Conservation (phyloP, 805 yeast species). For the Kurtzmaniella cleridarum region DNA sequence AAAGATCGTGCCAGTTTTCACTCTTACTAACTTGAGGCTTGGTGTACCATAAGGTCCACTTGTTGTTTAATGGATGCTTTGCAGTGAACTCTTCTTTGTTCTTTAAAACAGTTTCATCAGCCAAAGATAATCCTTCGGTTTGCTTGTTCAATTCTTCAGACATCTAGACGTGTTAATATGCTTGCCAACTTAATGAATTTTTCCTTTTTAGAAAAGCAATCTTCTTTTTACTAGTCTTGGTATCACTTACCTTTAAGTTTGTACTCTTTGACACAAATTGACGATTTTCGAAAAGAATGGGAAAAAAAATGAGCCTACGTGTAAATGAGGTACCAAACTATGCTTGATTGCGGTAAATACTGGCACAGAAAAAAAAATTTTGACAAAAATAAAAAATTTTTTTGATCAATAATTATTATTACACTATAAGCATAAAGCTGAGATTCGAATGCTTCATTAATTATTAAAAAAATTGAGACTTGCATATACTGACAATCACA, state of each 20-base stretch:
- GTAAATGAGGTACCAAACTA: not conserved
- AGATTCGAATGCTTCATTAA: too few species aligned
- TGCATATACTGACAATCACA: too few species aligned
- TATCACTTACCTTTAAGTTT: slow-evolving; percentile 1
- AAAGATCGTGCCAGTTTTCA: slow-evolving; percentile 88
- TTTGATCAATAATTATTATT: too few species aligned
- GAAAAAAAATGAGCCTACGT: slow-evolving; percentile 1
- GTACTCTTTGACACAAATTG: slow-evolving; percentile 3
- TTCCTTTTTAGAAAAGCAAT: not conserved
- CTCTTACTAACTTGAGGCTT: slow-evolving; percentile 76
- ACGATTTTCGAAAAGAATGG: slow-evolving; percentile 1
- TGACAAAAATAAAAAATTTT: too few species aligned
- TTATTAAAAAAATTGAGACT: too few species aligned
- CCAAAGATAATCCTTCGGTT: slow-evolving; percentile 41
- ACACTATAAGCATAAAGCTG: too few species aligned
- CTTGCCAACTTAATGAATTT: not conserved
- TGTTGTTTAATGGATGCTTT: slow-evolving; percentile 83
- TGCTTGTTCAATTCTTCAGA: slow-evolving; percentile 41
- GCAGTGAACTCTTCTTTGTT: slow-evolving; percentile 61
- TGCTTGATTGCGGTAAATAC: too few species aligned
- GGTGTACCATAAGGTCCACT: slow-evolving; percentile 97
- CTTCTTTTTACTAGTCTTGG: slow-evolving; percentile 1
- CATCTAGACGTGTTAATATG: slow-evolving; percentile 18
- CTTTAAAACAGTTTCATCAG: slow-evolving; percentile 49
- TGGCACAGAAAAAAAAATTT: too few species aligned